Conservation (phyloP, 306 rosid genomes). For the Calophaca sinica region DNA sequence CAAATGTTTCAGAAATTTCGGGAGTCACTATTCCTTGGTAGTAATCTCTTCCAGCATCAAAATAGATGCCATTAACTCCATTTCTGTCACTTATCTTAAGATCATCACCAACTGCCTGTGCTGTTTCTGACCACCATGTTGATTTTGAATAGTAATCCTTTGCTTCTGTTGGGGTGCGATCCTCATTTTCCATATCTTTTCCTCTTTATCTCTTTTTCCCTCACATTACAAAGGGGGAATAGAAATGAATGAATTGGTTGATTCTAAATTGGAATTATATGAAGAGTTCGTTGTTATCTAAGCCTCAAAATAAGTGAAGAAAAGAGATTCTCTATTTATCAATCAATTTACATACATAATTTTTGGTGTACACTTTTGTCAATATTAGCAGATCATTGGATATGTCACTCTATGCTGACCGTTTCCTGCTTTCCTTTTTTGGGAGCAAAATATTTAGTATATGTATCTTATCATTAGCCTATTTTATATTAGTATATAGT, state of each 20-base stretch:
- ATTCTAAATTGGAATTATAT: constrained; percentile 48
- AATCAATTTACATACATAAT: constrained; percentile 35
- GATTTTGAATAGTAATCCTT: constrained; percentile 49
- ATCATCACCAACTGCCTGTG: constrained; percentile 26
- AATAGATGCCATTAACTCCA: constrained; percentile 55
- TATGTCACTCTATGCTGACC: constrained; percentile 47
- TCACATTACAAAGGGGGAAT: constrained; percentile 44
- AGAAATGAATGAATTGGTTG: constrained; percentile 50
- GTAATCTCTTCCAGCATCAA: constrained; percentile 58
- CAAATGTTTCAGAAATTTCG: constrained; percentile 60
- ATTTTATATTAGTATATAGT: no score
- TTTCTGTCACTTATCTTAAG: constrained; percentile 40
- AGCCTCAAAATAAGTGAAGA: constrained; percentile 54
- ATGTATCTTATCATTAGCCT: no score
- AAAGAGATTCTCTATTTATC: constrained; percentile 57
- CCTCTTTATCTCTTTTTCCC: constrained; percentile 31
- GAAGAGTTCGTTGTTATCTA: constrained; percentile 57
- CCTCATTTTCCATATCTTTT: constrained; percentile 56
- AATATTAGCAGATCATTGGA: constrained; percentile 52
- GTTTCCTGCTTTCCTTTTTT: constrained; percentile 3
- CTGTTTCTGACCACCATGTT: constrained; percentile 56
- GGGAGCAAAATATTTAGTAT: background rate
- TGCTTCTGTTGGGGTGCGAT: constrained; percentile 50
- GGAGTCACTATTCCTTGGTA: constrained; percentile 55
- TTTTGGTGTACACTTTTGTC: constrained; percentile 54